These are phyloP conservation scores for Phaeodactylum tricornutum DNA, from an alignment of 108 stramenopile species.

Conservation along the genomic window DNA sequence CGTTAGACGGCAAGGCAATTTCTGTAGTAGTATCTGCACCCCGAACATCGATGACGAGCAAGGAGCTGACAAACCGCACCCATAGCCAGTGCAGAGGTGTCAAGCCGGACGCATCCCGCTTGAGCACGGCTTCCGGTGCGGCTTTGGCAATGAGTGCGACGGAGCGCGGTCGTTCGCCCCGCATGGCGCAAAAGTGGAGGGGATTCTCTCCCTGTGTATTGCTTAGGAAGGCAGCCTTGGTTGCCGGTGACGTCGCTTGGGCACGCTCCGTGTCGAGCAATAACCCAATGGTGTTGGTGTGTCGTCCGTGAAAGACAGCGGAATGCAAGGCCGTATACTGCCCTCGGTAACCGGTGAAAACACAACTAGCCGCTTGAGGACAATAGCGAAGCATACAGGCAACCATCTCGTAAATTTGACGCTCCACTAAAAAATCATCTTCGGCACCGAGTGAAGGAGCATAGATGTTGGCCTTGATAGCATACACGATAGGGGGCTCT, in stretches of 20 bases:
- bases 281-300: constrained; percentile 49
- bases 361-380: constrained; percentile 44
- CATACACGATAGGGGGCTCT: constrained; percentile 66
- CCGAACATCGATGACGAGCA: constrained; percentile 36
- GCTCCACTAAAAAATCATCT: constrained; percentile 36
- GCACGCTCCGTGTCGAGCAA: constrained; percentile 40
- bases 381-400: constrained; percentile 53
- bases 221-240: constrained; percentile 18
- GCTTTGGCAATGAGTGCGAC: constrained; percentile 42
- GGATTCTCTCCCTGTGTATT: constrained; percentile 70
- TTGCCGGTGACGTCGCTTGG: constrained; percentile 8
- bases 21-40: constrained; percentile 4
- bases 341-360: constrained; percentile 49
- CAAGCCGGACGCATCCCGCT: constrained; percentile 49
- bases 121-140: constrained; percentile 47
- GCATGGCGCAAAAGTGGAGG: constrained; percentile 72
- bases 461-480: constrained; percentile 62
- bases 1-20: neutral
- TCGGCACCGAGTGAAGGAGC: constrained; percentile 26
- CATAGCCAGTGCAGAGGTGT: constrained; percentile 75
- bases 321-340: constrained; percentile 72
- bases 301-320: constrained; percentile 70
- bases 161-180: constrained; percentile 53
- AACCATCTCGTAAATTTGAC: constrained; percentile 53
- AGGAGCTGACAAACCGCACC: constrained; percentile 55